Percentiles rank a stretch among this genome's conserved stretches.
Conservation (phyloP, 139 green algal genomes). For the Edaphochlamys debaryana region DNA sequence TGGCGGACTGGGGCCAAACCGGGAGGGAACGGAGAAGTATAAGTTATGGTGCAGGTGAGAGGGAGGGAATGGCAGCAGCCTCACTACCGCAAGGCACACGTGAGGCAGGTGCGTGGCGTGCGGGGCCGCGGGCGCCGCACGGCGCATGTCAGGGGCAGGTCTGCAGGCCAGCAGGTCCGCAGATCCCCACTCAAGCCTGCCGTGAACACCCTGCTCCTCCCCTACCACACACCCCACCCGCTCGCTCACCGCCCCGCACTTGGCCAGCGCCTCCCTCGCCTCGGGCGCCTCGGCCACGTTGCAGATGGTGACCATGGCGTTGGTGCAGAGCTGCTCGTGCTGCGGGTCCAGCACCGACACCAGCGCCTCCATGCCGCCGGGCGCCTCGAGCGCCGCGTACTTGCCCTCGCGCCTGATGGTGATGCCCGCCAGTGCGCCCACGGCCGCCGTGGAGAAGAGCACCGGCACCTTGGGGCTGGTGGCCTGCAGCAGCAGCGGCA, state of each 20-base stretch:
- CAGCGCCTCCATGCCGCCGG: constrained; percentile 6
- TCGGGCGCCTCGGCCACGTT: constrained; percentile 52
- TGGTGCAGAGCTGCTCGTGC: constrained; percentile 38
- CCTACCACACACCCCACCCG: not conserved
- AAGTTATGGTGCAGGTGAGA: not conserved
- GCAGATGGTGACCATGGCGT: constrained; percentile 26
- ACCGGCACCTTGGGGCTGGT: not conserved
- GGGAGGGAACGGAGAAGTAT: too few species aligned
- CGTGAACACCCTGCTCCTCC: too few species aligned
- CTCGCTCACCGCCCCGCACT: constrained; percentile 22
- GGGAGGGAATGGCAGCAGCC: not conserved
- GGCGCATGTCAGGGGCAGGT: not conserved
- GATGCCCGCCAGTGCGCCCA: constrained; percentile 56
- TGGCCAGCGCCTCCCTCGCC: constrained; percentile 26
- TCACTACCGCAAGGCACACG: too few species aligned
- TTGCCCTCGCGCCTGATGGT: constrained; percentile 61
- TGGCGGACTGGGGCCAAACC: not conserved
- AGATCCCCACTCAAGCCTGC: not conserved
- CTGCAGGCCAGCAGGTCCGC: not conserved
- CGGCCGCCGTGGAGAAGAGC: constrained; percentile 41
- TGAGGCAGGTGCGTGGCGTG: too few species aligned
- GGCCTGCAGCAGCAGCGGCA: constrained; percentile 47
- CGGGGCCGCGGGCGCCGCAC: too few species aligned
- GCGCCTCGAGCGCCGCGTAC: constrained; percentile 52
- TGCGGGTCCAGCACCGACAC: constrained; percentile 25